A percentile compares a stretch with the other conserved stretches of the same genome.
Evolutionary conservation across 805 yeast genomes (phyloP).

Genomic region (Soucietia sequanensis): DNA sequence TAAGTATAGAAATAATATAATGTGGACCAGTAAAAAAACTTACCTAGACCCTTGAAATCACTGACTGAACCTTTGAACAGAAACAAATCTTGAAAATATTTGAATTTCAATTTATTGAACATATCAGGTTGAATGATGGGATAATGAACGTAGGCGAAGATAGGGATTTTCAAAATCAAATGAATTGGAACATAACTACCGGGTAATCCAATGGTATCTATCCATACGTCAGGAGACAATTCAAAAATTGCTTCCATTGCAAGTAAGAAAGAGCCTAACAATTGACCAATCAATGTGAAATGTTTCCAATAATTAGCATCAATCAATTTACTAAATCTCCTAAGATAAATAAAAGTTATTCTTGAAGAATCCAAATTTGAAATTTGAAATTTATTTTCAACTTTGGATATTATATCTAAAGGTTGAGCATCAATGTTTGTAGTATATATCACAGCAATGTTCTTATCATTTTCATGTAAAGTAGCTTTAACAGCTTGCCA

Average conservation of each 20-base stretch:
- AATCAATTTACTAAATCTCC: slow-evolving; percentile 53
- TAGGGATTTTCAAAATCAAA: slow-evolving; percentile 62
- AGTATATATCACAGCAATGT: slow-evolving; percentile 70
- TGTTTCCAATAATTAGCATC: slow-evolving; percentile 73
- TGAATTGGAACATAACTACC: slow-evolving; percentile 72
- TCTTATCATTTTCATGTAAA: slow-evolving; percentile 43
- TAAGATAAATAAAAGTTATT: slow-evolving; percentile 61
- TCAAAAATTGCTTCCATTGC: slow-evolving; percentile 67
- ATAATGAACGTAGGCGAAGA: slow-evolving; percentile 88
- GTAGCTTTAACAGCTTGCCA: slow-evolving; percentile 91
- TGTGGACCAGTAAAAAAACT: slow-evolving; percentile 66
- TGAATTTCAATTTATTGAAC: slow-evolving; percentile 57
- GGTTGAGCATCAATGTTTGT: slow-evolving; percentile 57
- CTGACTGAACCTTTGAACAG: slow-evolving; percentile 14
- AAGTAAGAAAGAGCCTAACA: slow-evolving; percentile 70
- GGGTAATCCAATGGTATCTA: slow-evolving; percentile 95
- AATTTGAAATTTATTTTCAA: slow-evolving; percentile 55
- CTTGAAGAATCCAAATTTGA: slow-evolving; percentile 43
- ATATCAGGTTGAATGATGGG: slow-evolving; percentile 89
- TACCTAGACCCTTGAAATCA: slow-evolving; percentile 35
- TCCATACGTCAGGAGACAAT: slow-evolving; percentile 82
- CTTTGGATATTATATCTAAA: slow-evolving; percentile 50
- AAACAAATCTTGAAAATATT: slow-evolving; percentile 11
- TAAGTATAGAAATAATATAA: slow-evolving; percentile 63
- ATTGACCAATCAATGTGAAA: slow-evolving; percentile 84